Conservation (phyloP, 306 rosid genomes). For the Cucumis hystrix region DNA sequence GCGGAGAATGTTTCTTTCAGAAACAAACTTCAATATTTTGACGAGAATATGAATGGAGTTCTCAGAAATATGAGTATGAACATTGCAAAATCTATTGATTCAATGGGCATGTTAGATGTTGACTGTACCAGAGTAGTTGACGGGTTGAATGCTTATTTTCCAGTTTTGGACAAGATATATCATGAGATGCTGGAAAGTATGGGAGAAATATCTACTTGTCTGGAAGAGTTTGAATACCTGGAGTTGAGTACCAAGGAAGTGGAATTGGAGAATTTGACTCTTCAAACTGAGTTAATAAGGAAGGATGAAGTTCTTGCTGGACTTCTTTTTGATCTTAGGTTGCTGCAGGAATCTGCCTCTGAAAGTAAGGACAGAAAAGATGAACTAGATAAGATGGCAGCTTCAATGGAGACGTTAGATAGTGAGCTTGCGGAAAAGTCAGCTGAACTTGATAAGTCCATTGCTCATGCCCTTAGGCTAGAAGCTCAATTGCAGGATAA, state of each 20-base stretch:
- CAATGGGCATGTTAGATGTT: conserved; percentile 17
- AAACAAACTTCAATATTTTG: conserved; percentile 15
- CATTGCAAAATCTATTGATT: conserved; percentile 15
- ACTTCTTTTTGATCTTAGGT: conserved; percentile 69
- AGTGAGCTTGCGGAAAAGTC: conserved; percentile 53
- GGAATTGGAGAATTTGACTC: conserved; percentile 23
- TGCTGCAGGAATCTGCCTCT: conserved; percentile 93
- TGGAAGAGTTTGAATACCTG: conserved; percentile 24
- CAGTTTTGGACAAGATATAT: conserved; percentile 15
- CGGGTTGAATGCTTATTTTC: conserved; percentile 13
- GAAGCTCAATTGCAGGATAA: conserved; percentile 56
- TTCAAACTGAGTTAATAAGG: conserved; percentile 50
- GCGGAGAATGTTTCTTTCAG: conserved; percentile 29
- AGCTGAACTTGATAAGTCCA: conserved; percentile 41
- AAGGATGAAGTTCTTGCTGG: conserved; percentile 80
- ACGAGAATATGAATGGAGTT: conserved; percentile 21
- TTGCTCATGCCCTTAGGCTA: conserved; percentile 32
- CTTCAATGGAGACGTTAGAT: conserved; percentile 47
- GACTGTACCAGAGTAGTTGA: conserved; percentile 10
- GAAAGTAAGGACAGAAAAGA: conserved; percentile 65
- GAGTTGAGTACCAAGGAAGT: conserved; percentile 34
- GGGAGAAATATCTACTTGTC: conserved; percentile 19
- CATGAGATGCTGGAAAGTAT: conserved; percentile 21
- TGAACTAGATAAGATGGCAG: conserved; percentile 44
- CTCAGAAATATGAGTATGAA: conserved; percentile 17